Evolutionary conservation across 2,329 filamentous ascomycete species (phyloP).

Genomic region (Colletotrichum spinosum): DNA sequence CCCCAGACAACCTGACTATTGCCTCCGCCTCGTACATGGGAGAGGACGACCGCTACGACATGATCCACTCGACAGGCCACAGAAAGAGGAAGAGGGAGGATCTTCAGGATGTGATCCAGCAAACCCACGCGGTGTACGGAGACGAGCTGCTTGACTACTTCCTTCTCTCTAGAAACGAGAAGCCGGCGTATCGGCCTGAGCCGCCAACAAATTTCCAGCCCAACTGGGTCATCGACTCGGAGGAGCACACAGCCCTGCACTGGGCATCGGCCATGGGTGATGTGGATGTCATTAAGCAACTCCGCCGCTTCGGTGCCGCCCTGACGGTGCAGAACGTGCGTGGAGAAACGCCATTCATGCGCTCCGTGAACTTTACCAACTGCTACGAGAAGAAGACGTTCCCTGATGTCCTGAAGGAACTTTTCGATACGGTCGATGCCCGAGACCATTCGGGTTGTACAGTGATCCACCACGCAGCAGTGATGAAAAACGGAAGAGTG

Average conservation of each 20-base stretch:
- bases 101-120: constrained; percentile 74
- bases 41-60: constrained; percentile 82
- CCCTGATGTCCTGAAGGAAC: constrained; percentile 82
- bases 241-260: constrained; percentile 91
- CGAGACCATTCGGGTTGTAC: constrained; percentile 86
- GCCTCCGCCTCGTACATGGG: constrained; percentile 87
- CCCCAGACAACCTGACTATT: constrained; percentile 84
- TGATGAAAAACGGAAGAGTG: constrained; percentile 82
- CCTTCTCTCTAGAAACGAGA: constrained; percentile 84
- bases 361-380: constrained; percentile 95
- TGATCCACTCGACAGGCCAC: constrained; percentile 72
- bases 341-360: constrained; percentile 93
- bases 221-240: constrained; percentile 92
- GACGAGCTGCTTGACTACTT: constrained; percentile 97
- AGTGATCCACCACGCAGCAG: constrained; percentile 93
- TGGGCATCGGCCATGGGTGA: constrained; percentile 99
- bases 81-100: constrained; percentile 84
- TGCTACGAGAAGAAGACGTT: constrained; percentile 95
- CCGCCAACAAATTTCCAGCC: constrained; percentile 89
- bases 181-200: constrained; percentile 77
- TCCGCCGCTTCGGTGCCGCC: constrained; percentile 83
- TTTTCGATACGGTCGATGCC: constrained; percentile 83
- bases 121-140: constrained; percentile 90
- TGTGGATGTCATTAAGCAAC: constrained; percentile 87
- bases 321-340: constrained; percentile 76